A percentile compares a stretch with the other conserved stretches of the same genome.
Conservation (phyloP, 176 grass and related monocot species). For the Rhipidocladum racemiflorum region DNA sequence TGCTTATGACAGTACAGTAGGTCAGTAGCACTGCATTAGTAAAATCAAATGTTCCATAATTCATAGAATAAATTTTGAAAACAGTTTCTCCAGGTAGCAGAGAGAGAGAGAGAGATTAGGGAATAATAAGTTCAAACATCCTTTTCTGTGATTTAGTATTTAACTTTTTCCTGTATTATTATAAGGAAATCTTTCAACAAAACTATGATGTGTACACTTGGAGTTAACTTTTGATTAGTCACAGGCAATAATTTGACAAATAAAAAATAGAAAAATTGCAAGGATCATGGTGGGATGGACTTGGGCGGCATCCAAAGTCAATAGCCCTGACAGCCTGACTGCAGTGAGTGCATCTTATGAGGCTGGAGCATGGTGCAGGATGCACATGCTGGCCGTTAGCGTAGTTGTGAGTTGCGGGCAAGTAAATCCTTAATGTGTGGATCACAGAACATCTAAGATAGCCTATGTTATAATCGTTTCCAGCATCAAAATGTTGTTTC, state of each 20-base stretch:
- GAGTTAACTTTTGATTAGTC: not conserved
- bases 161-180: not conserved
- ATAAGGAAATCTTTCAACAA: not conserved
- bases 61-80: not conserved
- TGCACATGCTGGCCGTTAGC: not conserved
- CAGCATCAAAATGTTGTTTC: slow-evolving; percentile 8
- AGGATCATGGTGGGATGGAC: not conserved
- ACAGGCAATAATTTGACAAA: slow-evolving; percentile 2
- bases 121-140: not conserved
- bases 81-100: not conserved
- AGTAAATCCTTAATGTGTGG: not conserved
- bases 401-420: not conserved
- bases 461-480: not conserved
- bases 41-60: slow-evolving; percentile 8
- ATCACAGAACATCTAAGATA: not conserved
- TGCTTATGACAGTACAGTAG: slow-evolving; percentile 5
- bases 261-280: not conserved
- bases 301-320: slow-evolving; percentile 4
- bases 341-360: slow-evolving; percentile 7
- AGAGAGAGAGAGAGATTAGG: too few species aligned
- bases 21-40: not conserved
- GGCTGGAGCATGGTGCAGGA: not conserved
- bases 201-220: not conserved
- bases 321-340: not conserved
- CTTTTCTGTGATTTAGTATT: not conserved